Evolutionary conservation across 2,329 filamentous ascomycete genomes (phyloP).

Genomic region (Diaporthe vaccinii): DNA sequence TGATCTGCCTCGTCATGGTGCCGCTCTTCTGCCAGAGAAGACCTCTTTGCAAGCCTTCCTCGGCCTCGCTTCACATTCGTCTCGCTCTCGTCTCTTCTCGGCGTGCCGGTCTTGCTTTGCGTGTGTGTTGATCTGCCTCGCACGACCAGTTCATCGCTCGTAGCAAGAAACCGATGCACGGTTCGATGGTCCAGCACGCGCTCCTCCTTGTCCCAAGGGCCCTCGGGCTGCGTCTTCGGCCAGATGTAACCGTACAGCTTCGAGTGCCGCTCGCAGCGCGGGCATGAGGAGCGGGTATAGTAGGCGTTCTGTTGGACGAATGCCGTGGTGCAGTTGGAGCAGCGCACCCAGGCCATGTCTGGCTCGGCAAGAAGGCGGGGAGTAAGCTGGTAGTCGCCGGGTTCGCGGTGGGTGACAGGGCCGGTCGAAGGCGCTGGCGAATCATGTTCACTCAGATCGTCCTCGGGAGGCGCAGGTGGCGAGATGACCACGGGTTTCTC

Average conservation of each 20-base stretch:
- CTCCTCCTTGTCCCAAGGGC: constrained; percentile 79
- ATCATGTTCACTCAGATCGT: background rate
- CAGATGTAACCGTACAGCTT: constrained; percentile 95
- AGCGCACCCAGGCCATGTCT: constrained; percentile 87
- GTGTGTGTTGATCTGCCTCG: constrained; percentile 54
- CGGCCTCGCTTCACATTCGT: constrained; percentile 13
- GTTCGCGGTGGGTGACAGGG: constrained; percentile 62
- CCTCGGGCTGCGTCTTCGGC: constrained; percentile 92
- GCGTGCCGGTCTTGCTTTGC: constrained; percentile 30
- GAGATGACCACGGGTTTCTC: constrained; percentile 27
- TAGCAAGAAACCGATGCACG: constrained; percentile 85
- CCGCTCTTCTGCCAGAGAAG: background rate
- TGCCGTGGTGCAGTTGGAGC: constrained; percentile 82
- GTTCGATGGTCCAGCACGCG: constrained; percentile 86
- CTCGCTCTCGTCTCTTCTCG: constrained; percentile 19
- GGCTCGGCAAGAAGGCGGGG: constrained; percentile 81
- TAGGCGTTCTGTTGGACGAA: constrained; percentile 94
- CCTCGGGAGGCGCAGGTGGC: constrained; percentile 3
- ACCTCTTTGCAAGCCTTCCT: constrained; percentile 3
- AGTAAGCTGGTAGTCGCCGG: constrained; percentile 88
- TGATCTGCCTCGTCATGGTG: background rate
- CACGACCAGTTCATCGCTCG: constrained; percentile 74
- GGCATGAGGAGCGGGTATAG: constrained; percentile 86
- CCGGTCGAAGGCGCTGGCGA: background rate
- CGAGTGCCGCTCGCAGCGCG: constrained; percentile 93